Conservation (phyloP, 805 yeast genomes). For the Peterozyma toletana region DNA sequence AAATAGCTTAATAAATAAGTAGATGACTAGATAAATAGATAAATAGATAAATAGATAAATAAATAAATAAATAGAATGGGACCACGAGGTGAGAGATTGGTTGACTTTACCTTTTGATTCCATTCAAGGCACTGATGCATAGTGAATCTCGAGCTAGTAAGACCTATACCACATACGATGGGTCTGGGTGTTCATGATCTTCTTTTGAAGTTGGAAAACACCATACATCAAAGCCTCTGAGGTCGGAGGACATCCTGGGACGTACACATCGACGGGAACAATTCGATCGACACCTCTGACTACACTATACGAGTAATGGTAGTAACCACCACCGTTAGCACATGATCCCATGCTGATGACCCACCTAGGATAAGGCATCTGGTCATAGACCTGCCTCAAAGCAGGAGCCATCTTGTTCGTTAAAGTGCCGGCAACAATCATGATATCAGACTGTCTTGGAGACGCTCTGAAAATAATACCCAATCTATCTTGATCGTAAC, state of each 20-base stretch:
- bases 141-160: slow-evolving; percentile 13
- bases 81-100: no score
- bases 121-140: no score
- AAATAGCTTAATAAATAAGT: slow-evolving; percentile 1
- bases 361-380: slow-evolving; percentile 94
- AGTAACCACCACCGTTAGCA: slow-evolving; percentile 92
- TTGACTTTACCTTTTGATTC: no score
- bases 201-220: slow-evolving; percentile 81
- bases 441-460: slow-evolving; percentile 87
- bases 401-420: slow-evolving; percentile 95
- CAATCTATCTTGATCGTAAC: slow-evolving; percentile 87
- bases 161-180: slow-evolving; percentile 83
- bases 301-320: slow-evolving; percentile 83
- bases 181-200: slow-evolving; percentile 76
- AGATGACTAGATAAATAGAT: slow-evolving; percentile 5
- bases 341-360: slow-evolving; percentile 92
- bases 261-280: slow-evolving; percentile 84
- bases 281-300: slow-evolving; percentile 87
- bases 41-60: neutral
- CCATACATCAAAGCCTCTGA: slow-evolving; percentile 90
- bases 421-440: slow-evolving; percentile 88
- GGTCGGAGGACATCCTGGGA: slow-evolving; percentile 92
- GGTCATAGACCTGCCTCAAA: slow-evolving; percentile 86
- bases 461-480: slow-evolving; percentile 92
- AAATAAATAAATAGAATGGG: neutral